These are phyloP conservation scores for Amanita rimosa DNA, from an alignment of 768 basidiomycete species.

Conservation along the genomic window DNA sequence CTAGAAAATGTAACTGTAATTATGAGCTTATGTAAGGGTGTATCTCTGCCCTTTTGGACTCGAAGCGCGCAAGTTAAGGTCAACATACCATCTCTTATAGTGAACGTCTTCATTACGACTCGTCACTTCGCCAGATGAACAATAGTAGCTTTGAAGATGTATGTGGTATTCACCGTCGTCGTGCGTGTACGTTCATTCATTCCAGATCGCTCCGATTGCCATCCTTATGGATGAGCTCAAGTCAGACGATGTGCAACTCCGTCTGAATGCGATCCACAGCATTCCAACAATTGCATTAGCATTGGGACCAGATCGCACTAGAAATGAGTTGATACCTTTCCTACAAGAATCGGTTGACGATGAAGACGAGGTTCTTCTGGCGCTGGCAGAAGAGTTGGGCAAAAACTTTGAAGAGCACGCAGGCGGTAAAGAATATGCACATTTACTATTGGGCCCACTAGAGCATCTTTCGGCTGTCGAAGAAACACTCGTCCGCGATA, in stretches of 20 bases:
- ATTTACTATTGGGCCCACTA: constrained; percentile 80
- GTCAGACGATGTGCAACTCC: constrained; percentile 93
- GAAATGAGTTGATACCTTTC: constrained; percentile 93
- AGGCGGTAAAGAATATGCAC: constrained; percentile 80
- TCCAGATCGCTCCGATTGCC: constrained; percentile 85
- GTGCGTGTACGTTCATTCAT: constrained; percentile 13
- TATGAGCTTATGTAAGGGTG: too few relatives aligned
- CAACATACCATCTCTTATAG: too few relatives aligned
- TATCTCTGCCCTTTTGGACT: too few relatives aligned
- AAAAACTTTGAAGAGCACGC: constrained; percentile 89
- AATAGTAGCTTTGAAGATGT: constrained; percentile 53
- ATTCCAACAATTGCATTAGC: constrained; percentile 97
- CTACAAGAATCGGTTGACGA: constrained; percentile 99
- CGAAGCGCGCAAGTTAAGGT: too few relatives aligned
- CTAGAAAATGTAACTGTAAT: background rate
- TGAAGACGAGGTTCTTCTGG: constrained; percentile 95
- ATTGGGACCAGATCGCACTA: constrained; percentile 87
- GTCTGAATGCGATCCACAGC: constrained; percentile 94
- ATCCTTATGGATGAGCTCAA: constrained; percentile 97
- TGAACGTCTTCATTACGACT: too few relatives aligned
- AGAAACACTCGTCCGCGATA: constrained; percentile 95
- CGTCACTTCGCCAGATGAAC: background rate
- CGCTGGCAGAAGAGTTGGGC: constrained; percentile 91
- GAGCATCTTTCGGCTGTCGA: constrained; percentile 96
- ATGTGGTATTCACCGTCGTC: constrained; percentile 15